Evolutionary conservation across 257 asterid genomes (phyloP), one percentile per base, ranked within the genome.

Genomic region (Paulownia fortunei): DNA sequence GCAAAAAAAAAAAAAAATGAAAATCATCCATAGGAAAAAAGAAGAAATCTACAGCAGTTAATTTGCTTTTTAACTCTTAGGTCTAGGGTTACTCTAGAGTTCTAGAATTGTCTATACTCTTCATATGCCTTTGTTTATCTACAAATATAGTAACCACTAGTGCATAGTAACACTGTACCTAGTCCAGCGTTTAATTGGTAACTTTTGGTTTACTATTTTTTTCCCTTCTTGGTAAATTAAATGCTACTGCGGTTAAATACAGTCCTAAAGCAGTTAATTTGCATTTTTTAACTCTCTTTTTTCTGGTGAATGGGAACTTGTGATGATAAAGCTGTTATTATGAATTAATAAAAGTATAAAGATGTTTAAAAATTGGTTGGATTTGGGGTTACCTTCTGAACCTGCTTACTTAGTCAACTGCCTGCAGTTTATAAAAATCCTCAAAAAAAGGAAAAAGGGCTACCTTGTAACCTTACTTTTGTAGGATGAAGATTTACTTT

Each of bases 401-500:
- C 37, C 34, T 26, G 52, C 30, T 69, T 76, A 27, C 81, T 19
- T 42, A 58, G 84, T 84, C 84, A 79, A 79, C 82, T 56, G 69
- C 49, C n/a, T 8, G 58, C 76, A 13, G 10, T 62, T 73, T 46
- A 58, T 79, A 37, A 68, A 63, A 51, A 41, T 36, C 23, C 34
- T 78, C 54, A 34, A 27, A 21, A 49, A 39, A 23, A 18, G 21
- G 49, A 0, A 30, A 44, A 77, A 81, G 67, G 80, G 52, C 12
- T 27, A 26, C 51, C 37, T 39, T 78, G 70, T 72, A 51, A 77
- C 24, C 64, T 76, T 65, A 59, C 84, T 58, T 76, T 79, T 26
- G 63, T 46, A 27, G 51, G 70, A 27, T 78, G 42, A n/a, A 54
- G 58, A 51, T 80, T 71, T 64, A 72, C 78, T 76, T 83, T 59